Base-by-base conservation (phyloP, 805 yeast species). In the Maudiozyma pseudohumilis region DNA sequence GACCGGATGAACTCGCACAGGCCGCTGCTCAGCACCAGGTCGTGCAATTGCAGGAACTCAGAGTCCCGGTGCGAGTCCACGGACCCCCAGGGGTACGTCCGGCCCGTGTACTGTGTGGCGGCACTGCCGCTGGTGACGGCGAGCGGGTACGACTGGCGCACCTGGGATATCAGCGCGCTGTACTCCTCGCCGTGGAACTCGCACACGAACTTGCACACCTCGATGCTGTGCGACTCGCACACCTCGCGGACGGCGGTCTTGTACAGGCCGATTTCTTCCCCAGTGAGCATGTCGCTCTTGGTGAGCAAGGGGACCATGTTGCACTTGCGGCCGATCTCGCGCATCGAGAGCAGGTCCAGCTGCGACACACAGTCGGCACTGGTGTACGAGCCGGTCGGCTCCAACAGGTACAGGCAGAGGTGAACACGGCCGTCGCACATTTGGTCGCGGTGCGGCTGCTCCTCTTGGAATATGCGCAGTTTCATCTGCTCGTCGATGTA, bases 281-380 rank as follows among this genome's bases (percentile, higher is more conserved):
- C 53, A 6, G 85, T 76, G 16, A 39, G 20, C 5, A 80, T 75
- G 59, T 87, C 96, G 4, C 89, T 81, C 56, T 85, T 83, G 20
- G 86, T 73, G 49, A 86, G 72, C 4, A 87, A 75, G 1, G 96
- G 96, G 43, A 87, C 75, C 44, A 88, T 68, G 52, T 85, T 87
- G 29, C 81, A 88, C 38, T 89, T 70, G 20, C 72, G 65, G 22
- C 82, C 69, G 20, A 88, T 67, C 43, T 74, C 76, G 57, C 73
- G 74, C 83, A 87, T 76, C 5, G 82, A 72, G 45, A 71, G 77
- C 43, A 84, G 69, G 58, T 88, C 95, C 37, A 80, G 63, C 9
- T 32, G 27, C 6, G 80, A 74, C 38, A 70, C 67, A n/a, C n/a
- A n/a, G n/a, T n/a, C n/a, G 39, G 84, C 57, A 3, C 77, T 72